Conservation (phyloP, 2,329 filamentous ascomycete species). For the Talaromyces pinophilus region DNA sequence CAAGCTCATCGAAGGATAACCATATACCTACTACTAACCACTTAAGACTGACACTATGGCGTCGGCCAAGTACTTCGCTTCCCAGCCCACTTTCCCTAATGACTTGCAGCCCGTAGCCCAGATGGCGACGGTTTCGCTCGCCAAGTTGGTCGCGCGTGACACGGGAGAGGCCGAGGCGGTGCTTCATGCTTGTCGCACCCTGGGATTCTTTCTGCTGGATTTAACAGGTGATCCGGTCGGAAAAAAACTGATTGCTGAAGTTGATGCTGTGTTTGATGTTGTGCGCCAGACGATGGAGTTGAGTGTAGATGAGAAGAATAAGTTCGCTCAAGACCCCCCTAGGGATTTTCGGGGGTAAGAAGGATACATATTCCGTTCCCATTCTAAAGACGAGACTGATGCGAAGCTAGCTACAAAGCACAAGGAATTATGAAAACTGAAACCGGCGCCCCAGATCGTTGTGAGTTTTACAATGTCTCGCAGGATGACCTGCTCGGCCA, state of each 20-base stretch:
- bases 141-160: not conserved
- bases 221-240: slow-evolving; percentile 28
- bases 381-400: not conserved
- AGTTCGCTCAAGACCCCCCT: slow-evolving; percentile 38
- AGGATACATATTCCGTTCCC: not conserved
- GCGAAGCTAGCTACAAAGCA: slow-evolving; percentile 24
- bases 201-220: slow-evolving; percentile 57
- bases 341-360: slow-evolving; percentile 17
- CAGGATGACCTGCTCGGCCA: slow-evolving; percentile 36
- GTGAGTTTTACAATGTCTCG: slow-evolving; percentile 35
- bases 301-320: slow-evolving; percentile 40
- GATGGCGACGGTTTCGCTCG: slow-evolving; percentile 9
- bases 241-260: slow-evolving; percentile 32
- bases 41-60: not conserved
- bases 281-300: slow-evolving; percentile 28
- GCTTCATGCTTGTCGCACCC: slow-evolving; percentile 38
- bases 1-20: not conserved
- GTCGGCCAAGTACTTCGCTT: slow-evolving; percentile 2
- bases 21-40: not conserved
- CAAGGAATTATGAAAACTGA: slow-evolving; percentile 27
- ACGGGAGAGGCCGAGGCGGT: slow-evolving; percentile 13
- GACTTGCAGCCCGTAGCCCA: slow-evolving; percentile 16
- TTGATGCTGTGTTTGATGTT: slow-evolving; percentile 6
- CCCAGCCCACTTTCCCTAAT: slow-evolving; percentile 10
- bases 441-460: slow-evolving; percentile 31